These are phyloP conservation scores for Metschnikowia kofuensis DNA, from an alignment of 805 yeast species.

Conservation along the genomic window DNA sequence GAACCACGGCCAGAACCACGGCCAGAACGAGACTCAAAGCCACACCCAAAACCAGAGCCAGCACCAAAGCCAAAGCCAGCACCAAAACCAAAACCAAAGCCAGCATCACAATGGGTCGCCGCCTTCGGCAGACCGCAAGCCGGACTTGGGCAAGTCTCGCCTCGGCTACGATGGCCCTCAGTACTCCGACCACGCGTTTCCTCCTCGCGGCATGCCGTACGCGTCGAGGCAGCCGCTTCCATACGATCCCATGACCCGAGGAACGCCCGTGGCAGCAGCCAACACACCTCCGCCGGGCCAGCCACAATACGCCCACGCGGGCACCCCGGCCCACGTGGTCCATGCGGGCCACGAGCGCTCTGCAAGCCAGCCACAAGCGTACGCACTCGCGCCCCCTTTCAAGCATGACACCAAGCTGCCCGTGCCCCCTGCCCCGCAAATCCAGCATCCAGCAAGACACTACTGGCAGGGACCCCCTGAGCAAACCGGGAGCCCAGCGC, in stretches of 20 bases:
- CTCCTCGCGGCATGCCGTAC: constrained; percentile 1
- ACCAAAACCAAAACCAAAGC: too few relatives aligned
- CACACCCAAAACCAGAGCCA: neutral
- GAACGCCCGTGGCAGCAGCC: neutral
- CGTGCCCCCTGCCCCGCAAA: constrained; percentile 20
- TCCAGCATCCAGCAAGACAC: constrained; percentile 27
- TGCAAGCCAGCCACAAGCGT: constrained; percentile 6
- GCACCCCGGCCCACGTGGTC: neutral
- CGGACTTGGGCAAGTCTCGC: constrained; percentile 6
- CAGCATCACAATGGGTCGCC: neutral
- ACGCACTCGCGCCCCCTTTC: constrained; percentile 9
- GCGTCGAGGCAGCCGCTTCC: neutral
- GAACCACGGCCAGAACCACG: too few relatives aligned
- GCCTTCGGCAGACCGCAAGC: constrained; percentile 1
- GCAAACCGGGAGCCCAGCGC: constrained; percentile 21
- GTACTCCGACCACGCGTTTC: constrained; percentile 1
- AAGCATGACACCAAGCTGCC: constrained; percentile 20
- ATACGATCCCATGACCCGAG: constrained; percentile 2
- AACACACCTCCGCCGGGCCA: constrained; percentile 9
- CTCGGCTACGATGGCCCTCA: neutral
- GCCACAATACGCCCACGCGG: constrained; percentile 7
- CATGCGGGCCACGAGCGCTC: constrained; percentile 2
- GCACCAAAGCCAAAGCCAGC: too few relatives aligned
- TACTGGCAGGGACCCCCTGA: constrained; percentile 21
- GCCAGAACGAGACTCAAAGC: too few relatives aligned